Evolutionary conservation across 768 basidiomycete genomes (phyloP).

Genomic region (Clitopilus passeckerianus): DNA sequence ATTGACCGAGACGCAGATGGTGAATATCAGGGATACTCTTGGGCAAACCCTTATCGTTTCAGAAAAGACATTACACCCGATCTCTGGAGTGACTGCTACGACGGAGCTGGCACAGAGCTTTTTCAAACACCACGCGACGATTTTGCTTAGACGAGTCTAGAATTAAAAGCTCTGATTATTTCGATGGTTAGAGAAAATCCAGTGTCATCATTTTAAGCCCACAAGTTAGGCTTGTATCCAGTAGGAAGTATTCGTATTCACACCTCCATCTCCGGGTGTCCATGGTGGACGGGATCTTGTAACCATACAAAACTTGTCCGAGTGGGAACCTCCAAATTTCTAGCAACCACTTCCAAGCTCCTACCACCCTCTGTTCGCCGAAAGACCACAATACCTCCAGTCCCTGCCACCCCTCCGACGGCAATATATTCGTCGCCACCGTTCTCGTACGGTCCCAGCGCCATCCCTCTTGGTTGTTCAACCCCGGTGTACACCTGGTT

Average conservation of each 20-base stretch:
- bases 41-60: background rate
- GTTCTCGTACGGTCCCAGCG: conserved; percentile 42
- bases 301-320: conserved; percentile 51
- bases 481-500: conserved; percentile 58
- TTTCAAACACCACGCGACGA: background rate
- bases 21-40: background rate
- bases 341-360: conserved; percentile 43
- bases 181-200: no score
- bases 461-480: conserved; percentile 63
- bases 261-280: no score
- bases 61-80: background rate
- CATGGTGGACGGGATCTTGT: background rate
- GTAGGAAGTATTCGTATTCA: no score
- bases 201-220: no score
- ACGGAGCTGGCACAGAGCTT: background rate
- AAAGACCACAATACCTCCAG: conserved; percentile 50
- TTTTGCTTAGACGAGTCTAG: no score
- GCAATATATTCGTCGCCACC: conserved; percentile 48
- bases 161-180: no score
- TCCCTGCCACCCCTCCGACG: conserved; percentile 47
- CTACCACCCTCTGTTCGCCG: conserved; percentile 45
- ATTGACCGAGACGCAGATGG: background rate
- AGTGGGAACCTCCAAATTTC: conserved; percentile 45
- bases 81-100: background rate
- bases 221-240: no score